Evolutionary conservation across 2,329 filamentous ascomycete species (phyloP).

Genomic region (Ceratocystis albifundus): DNA sequence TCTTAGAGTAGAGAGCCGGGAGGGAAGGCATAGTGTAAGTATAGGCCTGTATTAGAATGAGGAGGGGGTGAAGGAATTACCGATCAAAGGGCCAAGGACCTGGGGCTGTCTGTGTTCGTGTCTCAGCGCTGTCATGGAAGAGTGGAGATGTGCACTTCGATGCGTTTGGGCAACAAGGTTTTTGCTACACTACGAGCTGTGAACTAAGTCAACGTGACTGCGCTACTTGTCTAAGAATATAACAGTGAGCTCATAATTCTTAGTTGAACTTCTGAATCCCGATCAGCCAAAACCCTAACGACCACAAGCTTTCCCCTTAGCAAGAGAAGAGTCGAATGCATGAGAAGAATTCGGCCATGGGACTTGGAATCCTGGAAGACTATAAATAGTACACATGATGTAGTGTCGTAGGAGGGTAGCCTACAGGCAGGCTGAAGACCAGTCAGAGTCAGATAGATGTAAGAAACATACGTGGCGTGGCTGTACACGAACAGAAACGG

Average conservation of each 20-base stretch:
- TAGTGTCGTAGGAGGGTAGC: not conserved
- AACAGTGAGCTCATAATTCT: not conserved
- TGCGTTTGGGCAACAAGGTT: not conserved
- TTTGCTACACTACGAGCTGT: conserved; percentile 7
- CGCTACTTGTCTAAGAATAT: not conserved
- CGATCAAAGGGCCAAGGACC: too few species aligned
- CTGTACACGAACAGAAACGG: not conserved
- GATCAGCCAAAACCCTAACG: not conserved
- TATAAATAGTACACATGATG: not conserved
- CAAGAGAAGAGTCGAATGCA: not conserved
- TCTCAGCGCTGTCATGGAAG: conserved; percentile 2
- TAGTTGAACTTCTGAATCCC: not conserved
- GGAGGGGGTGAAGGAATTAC: too few species aligned
- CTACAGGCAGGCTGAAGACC: not conserved
- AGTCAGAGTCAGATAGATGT: not conserved
- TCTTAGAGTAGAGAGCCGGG: not conserved
- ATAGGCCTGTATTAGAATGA: not conserved
- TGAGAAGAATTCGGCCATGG: not conserved
- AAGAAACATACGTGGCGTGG: not conserved
- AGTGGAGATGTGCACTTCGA: not conserved
- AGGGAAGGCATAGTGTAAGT: not conserved
- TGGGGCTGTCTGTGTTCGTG: not conserved
- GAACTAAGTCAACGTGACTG: not conserved
- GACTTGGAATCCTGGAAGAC: not conserved
- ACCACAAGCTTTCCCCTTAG: not conserved